Evolutionary conservation across 2,329 filamentous ascomycete genomes (phyloP).

Genomic region (Stenocarpella maydis): DNA sequence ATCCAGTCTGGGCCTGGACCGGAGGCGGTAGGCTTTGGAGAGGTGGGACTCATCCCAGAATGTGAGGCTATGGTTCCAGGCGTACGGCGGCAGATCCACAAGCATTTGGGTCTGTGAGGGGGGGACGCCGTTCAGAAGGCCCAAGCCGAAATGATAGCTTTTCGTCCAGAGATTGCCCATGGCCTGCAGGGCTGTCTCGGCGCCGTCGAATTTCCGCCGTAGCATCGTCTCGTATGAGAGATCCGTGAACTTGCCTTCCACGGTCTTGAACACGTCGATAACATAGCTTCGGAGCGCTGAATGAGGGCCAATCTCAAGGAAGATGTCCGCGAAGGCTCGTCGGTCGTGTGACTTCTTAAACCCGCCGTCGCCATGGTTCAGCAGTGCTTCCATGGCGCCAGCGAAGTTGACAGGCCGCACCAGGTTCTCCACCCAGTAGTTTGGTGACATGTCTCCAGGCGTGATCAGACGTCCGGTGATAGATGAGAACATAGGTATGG

Average conservation of each 20-base stretch:
- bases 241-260: background rate
- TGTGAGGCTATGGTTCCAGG: conserved; percentile 29
- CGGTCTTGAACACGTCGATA: conserved; percentile 14
- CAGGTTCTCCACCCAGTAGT: conserved; percentile 25
- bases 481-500: conserved; percentile 21
- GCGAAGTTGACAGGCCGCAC: conserved; percentile 19
- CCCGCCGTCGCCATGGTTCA: background rate
- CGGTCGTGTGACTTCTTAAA: conserved; percentile 16
- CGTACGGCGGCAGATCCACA: conserved; percentile 29
- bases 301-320: conserved; percentile 7
- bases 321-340: conserved; percentile 20
- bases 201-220: conserved; percentile 59
- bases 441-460: background rate
- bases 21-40: conserved; percentile 49
- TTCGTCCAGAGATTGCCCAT: conserved; percentile 56
- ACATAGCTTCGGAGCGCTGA: conserved; percentile 16
- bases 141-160: conserved; percentile 51
- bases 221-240: conserved; percentile 53
- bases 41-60: conserved; percentile 33
- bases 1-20: conserved; percentile 51
- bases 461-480: background rate
- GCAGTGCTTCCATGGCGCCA: background rate
- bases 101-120: conserved; percentile 2
- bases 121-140: conserved; percentile 45
- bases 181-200: conserved; percentile 53